Base-by-base conservation (phyloP, 495 filamentous ascomycete genomes). In the Neohortaea acidophila region DNA sequence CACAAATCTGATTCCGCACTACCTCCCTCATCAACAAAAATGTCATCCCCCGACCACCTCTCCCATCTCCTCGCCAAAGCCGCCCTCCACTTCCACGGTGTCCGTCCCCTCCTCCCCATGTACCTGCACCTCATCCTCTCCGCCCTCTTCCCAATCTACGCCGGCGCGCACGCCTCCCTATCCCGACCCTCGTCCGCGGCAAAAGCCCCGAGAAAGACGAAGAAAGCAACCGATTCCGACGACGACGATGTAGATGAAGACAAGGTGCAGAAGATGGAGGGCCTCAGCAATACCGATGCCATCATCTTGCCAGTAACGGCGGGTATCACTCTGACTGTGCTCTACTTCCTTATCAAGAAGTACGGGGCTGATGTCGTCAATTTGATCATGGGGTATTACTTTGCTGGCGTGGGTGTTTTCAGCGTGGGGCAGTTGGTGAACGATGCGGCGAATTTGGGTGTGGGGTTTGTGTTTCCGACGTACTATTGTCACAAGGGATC, bases 291-390 rank as follows among this genome's bases (percentile, higher is more conserved):
- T 2, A 77, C 71, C 0, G 89, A 96, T 60, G 89, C 84, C 22
- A 66, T 96, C 47, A 63, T 89, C 57, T 79, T 94, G 35, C 89
- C 89, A 6, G 46, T 94, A n/a, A 59, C 81, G 23, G 87, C 84
- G 7, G 89, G 77, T 4, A 42, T 60, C 2, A 72, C 77, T 0
- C 70, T 97, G 8, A 66, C 76, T 21, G 77, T 73, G 0, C 66
- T 97, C 10, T 96, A 94, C 59, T 73, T 86, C 51, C 65, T 94
- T 36, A 84, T 96, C 54, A 83, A 91, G 51, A 67, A 92, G 19
- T 69, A 89, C 47, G 81, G 92, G 50, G 75, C 87, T 0, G 64
- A 72, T 8, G 59, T 89, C 8, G 50, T 97, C 49, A 96, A 87
- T 60, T 81, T 79, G 60, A 71, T 91, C 14, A 61, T 97, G 10